phyloP scores from a whole-genome alignment of 108 stramenopile genomes.

The Bacterosira constricta region DNA sequence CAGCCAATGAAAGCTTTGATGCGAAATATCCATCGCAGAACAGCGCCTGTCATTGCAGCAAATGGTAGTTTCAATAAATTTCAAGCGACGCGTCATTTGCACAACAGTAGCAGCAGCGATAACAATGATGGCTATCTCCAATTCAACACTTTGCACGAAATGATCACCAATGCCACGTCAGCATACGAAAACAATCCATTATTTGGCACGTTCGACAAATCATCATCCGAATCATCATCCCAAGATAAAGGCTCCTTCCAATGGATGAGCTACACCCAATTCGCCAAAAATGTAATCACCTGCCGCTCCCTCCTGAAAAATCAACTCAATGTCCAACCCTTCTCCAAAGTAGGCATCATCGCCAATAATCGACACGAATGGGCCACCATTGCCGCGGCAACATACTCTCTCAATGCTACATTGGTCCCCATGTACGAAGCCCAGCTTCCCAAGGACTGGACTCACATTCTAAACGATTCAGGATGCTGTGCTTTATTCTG shows the following conservation, averaged over 20 bases:
- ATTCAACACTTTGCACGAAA: constrained; percentile 78
- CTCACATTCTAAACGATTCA: constrained; percentile 93
- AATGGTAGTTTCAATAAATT: too few species aligned
- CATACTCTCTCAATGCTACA: constrained; percentile 89
- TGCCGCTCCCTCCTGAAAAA: constrained; percentile 64
- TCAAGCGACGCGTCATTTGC: too few species aligned
- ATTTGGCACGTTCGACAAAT: constrained; percentile 64
- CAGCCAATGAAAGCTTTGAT: too few species aligned
- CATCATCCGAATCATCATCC: background rate
- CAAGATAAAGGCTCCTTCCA: constrained; percentile 40
- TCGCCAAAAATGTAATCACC: constrained; percentile 56
- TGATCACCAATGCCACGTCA: constrained; percentile 52
- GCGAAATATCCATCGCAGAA: too few species aligned
- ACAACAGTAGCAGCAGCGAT: too few species aligned
- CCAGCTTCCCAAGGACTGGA: constrained; percentile 93
- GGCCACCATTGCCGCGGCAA: constrained; percentile 87
- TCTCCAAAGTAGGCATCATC: constrained; percentile 86
- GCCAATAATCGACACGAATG: constrained; percentile 94
- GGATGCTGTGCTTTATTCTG: constrained; percentile 70
- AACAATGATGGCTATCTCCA: constrained; percentile 48
- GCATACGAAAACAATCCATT: constrained; percentile 58
- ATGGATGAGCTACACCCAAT: constrained; percentile 75
- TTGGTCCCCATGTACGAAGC: constrained; percentile 98
- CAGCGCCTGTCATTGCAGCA: too few species aligned
- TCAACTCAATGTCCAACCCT: constrained; percentile 52